Base-by-base conservation (phyloP, 2,329 filamentous ascomycete species). In the Diaporthe humulicola region DNA sequence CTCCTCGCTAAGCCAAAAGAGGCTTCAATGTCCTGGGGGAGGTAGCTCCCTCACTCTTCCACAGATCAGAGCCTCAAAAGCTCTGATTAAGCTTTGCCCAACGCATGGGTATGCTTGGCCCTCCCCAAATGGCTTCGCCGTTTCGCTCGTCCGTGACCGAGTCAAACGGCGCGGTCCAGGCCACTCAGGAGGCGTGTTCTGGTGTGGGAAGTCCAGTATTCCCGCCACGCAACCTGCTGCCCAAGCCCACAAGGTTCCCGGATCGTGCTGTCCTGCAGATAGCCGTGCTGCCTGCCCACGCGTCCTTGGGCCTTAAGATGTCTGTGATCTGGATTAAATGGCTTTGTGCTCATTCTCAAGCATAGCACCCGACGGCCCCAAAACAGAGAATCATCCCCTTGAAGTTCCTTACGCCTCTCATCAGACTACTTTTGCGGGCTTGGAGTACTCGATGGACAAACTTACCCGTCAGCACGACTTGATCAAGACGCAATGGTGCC, bases 401-500 rank as follows among this genome's bases (percentile, higher is more conserved):
- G n/a, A n/a, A n/a, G n/a, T n/a, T 17, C 19, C 0, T 30, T 36
- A 10, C 22, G 22, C 6, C 12, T 28, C 30, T 7, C 8, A 36
- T 12, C 22, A 15, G 15, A 9, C 10, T 14, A 12, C 19, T 22
- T 38, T 14, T 50, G 22, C 22, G 5, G 25, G 4, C 4, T 28
- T 28, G 6, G 6, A 7, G 4, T 12, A n/a, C 22, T 52, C 38
- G 14, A 52, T 67, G 45, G 45, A 38, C 14, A 19, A 12, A 25
- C 9, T n/a, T 52, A 25, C 14, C 22, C 33, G 14, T 38, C 45
- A 25, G 22, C 12, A 19, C 14, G 30, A 52, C 30, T 25, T 38
- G 45, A 22, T 38, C 40, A 52, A 52, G 19, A 67, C 30, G 42
- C 30, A 15, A 67, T 67, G 64, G 64, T 33, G 30, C 64, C 64